These are phyloP conservation scores for Vaccinium myrtillus DNA, from an alignment of 148 eudicot species.

Conservation along the genomic window DNA sequence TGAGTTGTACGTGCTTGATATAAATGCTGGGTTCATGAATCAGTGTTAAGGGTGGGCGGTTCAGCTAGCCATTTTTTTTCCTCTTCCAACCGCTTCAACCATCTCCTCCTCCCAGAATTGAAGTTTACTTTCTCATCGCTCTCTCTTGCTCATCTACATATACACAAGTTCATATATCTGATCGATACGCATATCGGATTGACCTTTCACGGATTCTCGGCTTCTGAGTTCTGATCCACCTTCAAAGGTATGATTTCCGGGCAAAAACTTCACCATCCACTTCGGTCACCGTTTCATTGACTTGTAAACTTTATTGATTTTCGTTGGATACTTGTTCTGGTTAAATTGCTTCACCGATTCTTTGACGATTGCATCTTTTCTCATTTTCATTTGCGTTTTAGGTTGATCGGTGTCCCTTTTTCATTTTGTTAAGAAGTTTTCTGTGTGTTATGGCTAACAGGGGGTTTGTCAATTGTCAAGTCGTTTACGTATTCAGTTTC, in stretches of 20 bases:
- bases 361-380: neutral
- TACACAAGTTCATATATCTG: neutral
- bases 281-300: neutral
- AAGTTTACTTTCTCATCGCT: neutral
- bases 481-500: neutral
- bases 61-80: neutral
- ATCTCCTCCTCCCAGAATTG: neutral
- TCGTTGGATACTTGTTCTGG: neutral
- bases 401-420: too few relatives aligned
- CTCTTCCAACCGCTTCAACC: neutral
- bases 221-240: neutral
- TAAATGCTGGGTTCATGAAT: neutral
- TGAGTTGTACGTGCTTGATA: neutral
- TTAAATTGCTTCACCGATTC: neutral
- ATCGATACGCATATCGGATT: neutral
- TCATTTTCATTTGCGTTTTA: neutral
- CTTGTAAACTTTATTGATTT: neutral
- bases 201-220: neutral
- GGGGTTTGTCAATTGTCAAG: neutral
- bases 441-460: neutral
- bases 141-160: neutral
- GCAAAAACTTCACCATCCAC: neutral
- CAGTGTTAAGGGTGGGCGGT: slow-evolving; percentile 1
- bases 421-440: neutral
- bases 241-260: neutral